Evolutionary conservation across 768 basidiomycete species (phyloP).

Genomic region (Tremella mesenterica): DNA sequence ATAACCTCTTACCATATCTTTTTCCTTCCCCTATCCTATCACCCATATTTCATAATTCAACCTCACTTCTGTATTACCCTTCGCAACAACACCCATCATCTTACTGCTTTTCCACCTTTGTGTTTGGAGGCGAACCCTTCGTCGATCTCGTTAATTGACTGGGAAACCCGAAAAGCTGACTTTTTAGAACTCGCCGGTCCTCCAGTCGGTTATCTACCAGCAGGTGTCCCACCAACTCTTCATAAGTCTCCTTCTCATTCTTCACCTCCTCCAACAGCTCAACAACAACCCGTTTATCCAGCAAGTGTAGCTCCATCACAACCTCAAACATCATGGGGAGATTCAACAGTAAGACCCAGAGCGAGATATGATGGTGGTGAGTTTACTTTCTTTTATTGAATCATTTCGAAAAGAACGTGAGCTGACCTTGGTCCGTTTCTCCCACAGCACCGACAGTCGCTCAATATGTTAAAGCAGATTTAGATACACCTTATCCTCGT

Average conservation of each 20-base stretch:
- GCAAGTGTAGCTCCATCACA: constrained; percentile 2
- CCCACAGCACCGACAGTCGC: not conserved
- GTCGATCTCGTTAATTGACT: no score
- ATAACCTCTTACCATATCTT: no score
- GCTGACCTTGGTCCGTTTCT: not conserved
- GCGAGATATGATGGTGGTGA: constrained; percentile 37
- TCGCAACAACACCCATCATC: not conserved
- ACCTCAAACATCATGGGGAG: constrained; percentile 15
- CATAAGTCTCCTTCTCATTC: not conserved
- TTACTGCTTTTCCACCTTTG: not conserved
- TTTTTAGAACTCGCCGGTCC: constrained; percentile 37
- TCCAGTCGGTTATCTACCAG: constrained; percentile 31
- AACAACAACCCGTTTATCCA: no score
- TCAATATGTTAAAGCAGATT: constrained; percentile 23
- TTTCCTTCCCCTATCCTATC: not conserved
- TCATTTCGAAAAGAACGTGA: not conserved
- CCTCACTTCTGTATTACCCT: no score
- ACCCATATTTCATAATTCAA: no score
- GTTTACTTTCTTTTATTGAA: no score
- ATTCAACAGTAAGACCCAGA: constrained; percentile 10
- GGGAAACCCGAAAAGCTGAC: no score
- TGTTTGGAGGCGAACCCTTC: not conserved
- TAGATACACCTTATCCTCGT: constrained; percentile 34
- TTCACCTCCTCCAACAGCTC: not conserved
- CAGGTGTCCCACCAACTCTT: constrained; percentile 16